Evolutionary conservation across 805 yeast genomes (phyloP).

Genomic region (Sungouiozyma intestinalis): DNA sequence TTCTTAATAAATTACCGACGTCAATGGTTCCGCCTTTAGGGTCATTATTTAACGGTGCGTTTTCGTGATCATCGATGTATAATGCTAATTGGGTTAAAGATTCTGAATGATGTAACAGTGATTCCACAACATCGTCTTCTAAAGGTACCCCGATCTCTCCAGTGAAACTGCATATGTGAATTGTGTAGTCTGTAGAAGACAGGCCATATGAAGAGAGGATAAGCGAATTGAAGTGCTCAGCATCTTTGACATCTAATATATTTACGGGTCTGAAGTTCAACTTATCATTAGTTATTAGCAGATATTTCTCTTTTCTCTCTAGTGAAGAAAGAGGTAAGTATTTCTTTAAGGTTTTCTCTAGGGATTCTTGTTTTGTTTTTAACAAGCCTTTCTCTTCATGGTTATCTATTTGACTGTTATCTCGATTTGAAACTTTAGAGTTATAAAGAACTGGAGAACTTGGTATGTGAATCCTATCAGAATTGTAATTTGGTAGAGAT

Average conservation of each 20-base stretch:
- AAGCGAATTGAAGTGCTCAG: neutral
- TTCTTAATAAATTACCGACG: constrained; percentile 9
- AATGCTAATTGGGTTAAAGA: neutral
- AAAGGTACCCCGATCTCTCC: neutral
- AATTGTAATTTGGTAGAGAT: neutral
- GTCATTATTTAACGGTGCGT: neutral
- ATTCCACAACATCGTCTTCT: neutral
- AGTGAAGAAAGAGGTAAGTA: neutral
- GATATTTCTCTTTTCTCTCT: neutral
- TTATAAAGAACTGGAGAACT: neutral
- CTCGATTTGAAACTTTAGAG: neutral
- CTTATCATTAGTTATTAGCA: neutral
- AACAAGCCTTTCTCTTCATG: no score
- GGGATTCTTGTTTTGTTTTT: neutral
- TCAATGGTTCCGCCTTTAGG: neutral
- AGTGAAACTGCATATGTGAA: neutral
- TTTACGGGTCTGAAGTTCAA: neutral
- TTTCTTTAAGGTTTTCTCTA: neutral
- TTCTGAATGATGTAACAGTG: neutral
- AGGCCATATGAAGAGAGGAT: neutral
- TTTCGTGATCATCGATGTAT: constrained; percentile 2
- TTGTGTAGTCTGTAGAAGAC: neutral
- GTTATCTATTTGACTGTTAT: neutral
- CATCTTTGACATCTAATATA: neutral
- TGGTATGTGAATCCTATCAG: neutral